Evolutionary conservation across 1,284 basidiomycete species (phyloP), one percentile per base, ranked within the genome.

Genomic region (Ceratobasidium sp.): DNA sequence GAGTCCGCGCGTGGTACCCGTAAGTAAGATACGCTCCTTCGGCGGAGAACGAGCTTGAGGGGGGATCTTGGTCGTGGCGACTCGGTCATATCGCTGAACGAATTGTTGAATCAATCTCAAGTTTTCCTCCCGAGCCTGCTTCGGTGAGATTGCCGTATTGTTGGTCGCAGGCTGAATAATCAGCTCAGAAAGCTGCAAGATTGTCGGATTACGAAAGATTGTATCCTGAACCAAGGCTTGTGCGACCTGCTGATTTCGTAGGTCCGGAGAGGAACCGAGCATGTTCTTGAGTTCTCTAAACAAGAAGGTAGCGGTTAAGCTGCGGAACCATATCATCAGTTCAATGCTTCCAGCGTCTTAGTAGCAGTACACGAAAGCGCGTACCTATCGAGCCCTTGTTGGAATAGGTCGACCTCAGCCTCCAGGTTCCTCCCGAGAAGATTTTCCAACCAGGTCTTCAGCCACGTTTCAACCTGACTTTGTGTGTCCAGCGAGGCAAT

Each of bases 1-100:
- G 2, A 84, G 76, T 59, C 79, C 81, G 1, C 83, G 82, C 29
- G 82, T 83, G 6, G 80, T 81, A 1, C 83, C 83, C 1, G 82
- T 84, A 36, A 84, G 54, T 1, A 84, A 60, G 1, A 83, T 76
- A 3, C 79, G 78, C 14, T 82, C 77, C 1, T 5, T n/a, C 47
- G 19, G 19, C 5, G n/a, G 33, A 11, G 9, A 24, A 50, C 24
- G 27, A 27, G 27, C 17, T 22, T 22, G 19, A 14, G 31, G 47
- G 7, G 44, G n/a, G 7, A 15, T 9, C 9, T 19, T 1, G 14
- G 24, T 31, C 3, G 47, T 5, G 5, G 44, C 9, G n/a, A 17
- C 19, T 17, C 27, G 14, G 24, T 33, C n/a, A 29, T 64, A 31
- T 24, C 50, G 36, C 36, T 41, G 36, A 41, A 41, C 11, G 36